Evolutionary conservation across 2,329 filamentous ascomycete species (phyloP).

Genomic region (Fusarium mundagurra): DNA sequence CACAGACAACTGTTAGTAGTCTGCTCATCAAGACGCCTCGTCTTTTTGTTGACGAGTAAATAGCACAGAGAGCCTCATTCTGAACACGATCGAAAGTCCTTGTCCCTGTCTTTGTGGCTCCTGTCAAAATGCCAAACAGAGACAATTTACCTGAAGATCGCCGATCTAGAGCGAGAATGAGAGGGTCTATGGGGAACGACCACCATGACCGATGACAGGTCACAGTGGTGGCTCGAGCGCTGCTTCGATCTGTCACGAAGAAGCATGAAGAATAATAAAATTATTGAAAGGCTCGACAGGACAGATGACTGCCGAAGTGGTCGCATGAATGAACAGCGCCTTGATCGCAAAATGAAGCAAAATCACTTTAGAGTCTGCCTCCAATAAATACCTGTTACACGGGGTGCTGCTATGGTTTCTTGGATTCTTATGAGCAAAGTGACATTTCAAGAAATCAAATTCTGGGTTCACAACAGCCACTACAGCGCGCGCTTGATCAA

Average conservation of each 20-base stretch:
- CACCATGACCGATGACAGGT: constrained; percentile 7
- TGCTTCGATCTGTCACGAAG: constrained; percentile 11
- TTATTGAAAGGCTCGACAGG: neutral
- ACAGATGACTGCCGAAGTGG: neutral
- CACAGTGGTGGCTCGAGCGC: constrained; percentile 30
- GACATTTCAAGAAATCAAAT: constrained; percentile 1
- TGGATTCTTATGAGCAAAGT: neutral
- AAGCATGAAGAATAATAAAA: constrained; percentile 4
- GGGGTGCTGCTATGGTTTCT: constrained; percentile 6
- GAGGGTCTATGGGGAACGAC: constrained; percentile 19
- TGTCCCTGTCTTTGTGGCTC: constrained; percentile 6
- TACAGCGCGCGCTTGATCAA: constrained; percentile 3
- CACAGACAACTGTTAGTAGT: neutral
- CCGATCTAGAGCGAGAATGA: constrained; percentile 36
- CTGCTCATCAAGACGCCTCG: constrained; percentile 23
- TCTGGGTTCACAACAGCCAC: constrained; percentile 18
- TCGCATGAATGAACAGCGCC: neutral
- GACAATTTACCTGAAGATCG: constrained; percentile 31
- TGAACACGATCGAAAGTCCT: constrained; percentile 2
- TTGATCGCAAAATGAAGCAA: neutral
- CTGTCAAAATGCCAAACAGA: constrained; percentile 13
- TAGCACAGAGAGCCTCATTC: constrained; percentile 8
- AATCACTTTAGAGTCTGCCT: neutral
- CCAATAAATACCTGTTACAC: neutral
- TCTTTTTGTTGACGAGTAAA: constrained; percentile 8